A percentile compares a stretch with the other conserved stretches of the same genome.
These are phyloP conservation scores for Beverwykella pulmonaria DNA, from an alignment of 495 filamentous ascomycete genomes.

Conservation along the genomic window DNA sequence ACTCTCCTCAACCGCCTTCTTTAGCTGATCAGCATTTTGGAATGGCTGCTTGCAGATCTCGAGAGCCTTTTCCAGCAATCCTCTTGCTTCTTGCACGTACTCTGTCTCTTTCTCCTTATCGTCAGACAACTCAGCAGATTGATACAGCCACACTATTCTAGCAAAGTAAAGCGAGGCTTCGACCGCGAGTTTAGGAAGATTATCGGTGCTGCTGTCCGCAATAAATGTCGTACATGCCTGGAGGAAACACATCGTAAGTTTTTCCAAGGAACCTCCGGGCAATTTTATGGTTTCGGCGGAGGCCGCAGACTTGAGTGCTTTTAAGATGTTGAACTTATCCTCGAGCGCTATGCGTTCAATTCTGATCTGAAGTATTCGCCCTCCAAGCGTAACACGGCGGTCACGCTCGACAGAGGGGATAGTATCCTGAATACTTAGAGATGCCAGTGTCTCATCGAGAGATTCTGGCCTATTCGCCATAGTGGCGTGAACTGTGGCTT, in stretches of 20 bases:
- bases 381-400: constrained; percentile 2
- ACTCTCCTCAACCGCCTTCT: background rate
- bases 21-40: constrained; percentile 38
- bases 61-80: constrained; percentile 37
- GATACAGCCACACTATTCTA: background rate
- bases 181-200: constrained; percentile 11
- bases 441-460: constrained; percentile 1
- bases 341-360: background rate
- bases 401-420: background rate
- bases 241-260: background rate
- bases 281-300: background rate
- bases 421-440: background rate
- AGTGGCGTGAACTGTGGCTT: constrained; percentile 8
- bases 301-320: background rate
- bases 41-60: constrained; percentile 39
- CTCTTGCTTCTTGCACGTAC: background rate
- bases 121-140: background rate
- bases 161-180: constrained; percentile 14
- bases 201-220: background rate
- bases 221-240: constrained; percentile 1
- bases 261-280: background rate
- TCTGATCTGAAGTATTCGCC: constrained; percentile 6
- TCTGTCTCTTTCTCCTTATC: background rate
- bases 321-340: constrained; percentile 4
- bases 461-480: background rate